Percentiles rank a stretch among this genome's conserved stretches.
Conservation (phyloP, 768 basidiomycete species). For the Mycena floridula region DNA sequence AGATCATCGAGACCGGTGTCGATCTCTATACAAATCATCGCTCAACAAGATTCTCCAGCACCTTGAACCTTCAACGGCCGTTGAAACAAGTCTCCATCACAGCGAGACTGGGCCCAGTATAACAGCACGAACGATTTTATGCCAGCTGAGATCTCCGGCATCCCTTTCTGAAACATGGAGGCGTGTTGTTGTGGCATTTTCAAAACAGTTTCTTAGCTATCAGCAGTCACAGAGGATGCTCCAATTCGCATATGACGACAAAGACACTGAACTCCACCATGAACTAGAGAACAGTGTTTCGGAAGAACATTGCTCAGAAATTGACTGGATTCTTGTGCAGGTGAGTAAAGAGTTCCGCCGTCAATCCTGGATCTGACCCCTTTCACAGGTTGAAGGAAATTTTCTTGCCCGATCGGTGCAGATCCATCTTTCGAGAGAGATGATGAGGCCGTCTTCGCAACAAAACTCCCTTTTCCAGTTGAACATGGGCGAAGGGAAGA, state of each 20-base stretch:
- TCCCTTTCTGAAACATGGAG: too few species aligned
- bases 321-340: slow-evolving; percentile 42
- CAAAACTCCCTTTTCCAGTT: slow-evolving; percentile 39
- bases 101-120: too few species aligned
- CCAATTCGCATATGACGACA: slow-evolving; percentile 12
- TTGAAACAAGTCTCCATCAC: too few species aligned
- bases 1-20: too few species aligned
- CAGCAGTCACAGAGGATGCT: neutral
- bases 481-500: slow-evolving; percentile 58
- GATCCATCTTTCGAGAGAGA: slow-evolving; percentile 32
- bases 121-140: too few species aligned
- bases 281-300: slow-evolving; percentile 2
- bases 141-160: too few species aligned
- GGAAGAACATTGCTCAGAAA: slow-evolving; percentile 5
- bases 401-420: slow-evolving; percentile 39
- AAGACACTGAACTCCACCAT: slow-evolving; percentile 11
- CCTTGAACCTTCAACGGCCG: too few species aligned
- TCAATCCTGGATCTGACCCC: neutral
- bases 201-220: too few species aligned
- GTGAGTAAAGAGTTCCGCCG: slow-evolving; percentile 14
- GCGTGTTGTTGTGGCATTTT: too few species aligned
- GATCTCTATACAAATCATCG: too few species aligned
- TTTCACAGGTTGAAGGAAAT: slow-evolving; percentile 35
- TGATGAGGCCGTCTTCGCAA: slow-evolving; percentile 33
- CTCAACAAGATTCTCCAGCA: too few species aligned